phyloP scores from a whole-genome alignment of 169 alveolate species.

The Babesia bovis region DNA sequence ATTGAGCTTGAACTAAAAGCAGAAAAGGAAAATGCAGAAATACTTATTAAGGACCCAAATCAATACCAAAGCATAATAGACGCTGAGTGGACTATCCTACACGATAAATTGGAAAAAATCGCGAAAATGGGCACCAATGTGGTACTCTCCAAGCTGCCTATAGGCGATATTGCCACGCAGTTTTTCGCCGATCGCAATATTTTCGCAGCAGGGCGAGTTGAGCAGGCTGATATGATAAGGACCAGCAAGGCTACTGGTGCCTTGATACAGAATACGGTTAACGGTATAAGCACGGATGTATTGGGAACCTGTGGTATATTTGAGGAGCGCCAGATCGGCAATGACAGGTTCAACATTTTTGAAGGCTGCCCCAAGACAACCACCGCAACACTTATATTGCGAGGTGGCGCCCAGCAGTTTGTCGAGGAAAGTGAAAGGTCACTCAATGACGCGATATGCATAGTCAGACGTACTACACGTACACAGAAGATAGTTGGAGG shows the following conservation, averaged over 20 bases:
- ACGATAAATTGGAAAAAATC: constrained; percentile 91
- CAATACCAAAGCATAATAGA: constrained; percentile 93
- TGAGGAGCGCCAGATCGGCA: constrained; percentile 97
- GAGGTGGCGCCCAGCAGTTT: constrained; percentile 99
- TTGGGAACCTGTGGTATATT: constrained; percentile 93
- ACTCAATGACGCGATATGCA: constrained; percentile 95
- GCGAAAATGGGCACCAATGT: constrained; percentile 91
- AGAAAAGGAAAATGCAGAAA: constrained; percentile 99
- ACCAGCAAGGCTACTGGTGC: constrained; percentile 97
- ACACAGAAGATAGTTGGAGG: constrained; percentile 93
- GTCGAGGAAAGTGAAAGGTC: constrained; percentile 97
- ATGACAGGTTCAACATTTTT: constrained; percentile 95
- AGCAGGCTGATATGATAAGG: constrained; percentile 91
- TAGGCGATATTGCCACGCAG: constrained; percentile 99
- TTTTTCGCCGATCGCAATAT: constrained; percentile 92
- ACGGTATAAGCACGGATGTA: constrained; percentile 86
- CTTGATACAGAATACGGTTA: constrained; percentile 90
- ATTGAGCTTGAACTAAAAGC: constrained; percentile 96
- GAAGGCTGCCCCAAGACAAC: constrained; percentile 88
- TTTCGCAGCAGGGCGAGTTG: constrained; percentile 98
- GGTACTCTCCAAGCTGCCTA: constrained; percentile 94
- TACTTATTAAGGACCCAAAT: constrained; percentile 88
- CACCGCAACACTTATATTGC: constrained; percentile 91
- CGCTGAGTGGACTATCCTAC: constrained; percentile 97
- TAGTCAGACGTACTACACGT: constrained; percentile 92